Evolutionary conservation across 148 eudicot genomes (phyloP).

Genomic region (Rhododendron mucronatum): DNA sequence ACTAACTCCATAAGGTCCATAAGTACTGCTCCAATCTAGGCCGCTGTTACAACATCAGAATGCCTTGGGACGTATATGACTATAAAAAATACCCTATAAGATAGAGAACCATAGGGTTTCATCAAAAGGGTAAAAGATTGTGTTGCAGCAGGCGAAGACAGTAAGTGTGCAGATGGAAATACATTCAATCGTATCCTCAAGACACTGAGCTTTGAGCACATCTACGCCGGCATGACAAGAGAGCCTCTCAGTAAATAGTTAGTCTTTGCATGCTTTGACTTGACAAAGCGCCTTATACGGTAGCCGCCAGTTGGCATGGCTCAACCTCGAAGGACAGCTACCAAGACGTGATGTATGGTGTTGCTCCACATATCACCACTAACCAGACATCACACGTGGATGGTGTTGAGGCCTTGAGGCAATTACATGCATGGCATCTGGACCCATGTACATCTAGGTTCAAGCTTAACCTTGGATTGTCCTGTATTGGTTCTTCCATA

Average conservation of each 20-base stretch:
- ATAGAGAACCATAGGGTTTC: neutral
- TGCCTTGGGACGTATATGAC: neutral
- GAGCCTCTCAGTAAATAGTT: neutral
- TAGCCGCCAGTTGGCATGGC: neutral
- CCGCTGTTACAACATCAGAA: neutral
- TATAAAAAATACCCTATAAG: neutral
- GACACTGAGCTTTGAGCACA: neutral
- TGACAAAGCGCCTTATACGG: neutral
- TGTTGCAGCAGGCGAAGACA: neutral
- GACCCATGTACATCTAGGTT: neutral
- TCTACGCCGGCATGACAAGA: neutral
- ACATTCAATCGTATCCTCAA: neutral
- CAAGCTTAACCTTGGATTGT: neutral
- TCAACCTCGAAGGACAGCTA: neutral
- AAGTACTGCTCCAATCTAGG: neutral
- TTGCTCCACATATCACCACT: neutral
- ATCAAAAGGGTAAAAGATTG: neutral
- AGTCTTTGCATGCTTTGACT: neutral
- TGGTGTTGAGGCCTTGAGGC: neutral
- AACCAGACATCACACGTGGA: neutral
- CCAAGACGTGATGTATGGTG: neutral
- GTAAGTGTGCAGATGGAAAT: neutral
- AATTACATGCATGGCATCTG: neutral
- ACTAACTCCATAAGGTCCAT: neutral
- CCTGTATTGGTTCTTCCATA: neutral